Evolutionary conservation across 371 early-diverging fungal species (phyloP).

Genomic region (Syncephalis plumigaleata): DNA sequence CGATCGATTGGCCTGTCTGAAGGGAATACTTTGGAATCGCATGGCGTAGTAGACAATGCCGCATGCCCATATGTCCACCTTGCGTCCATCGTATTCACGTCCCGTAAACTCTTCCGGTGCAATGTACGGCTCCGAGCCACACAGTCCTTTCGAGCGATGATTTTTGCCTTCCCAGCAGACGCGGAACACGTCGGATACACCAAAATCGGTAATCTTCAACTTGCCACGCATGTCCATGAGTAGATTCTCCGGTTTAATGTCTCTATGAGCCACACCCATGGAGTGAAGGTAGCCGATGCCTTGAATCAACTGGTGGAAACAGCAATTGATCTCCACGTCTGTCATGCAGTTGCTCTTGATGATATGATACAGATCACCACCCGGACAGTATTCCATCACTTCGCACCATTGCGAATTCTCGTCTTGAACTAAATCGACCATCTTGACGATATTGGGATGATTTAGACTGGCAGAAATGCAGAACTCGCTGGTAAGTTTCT

Average conservation of each 20-base stretch:
- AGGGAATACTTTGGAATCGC: conserved; percentile 54
- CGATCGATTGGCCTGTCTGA: conserved; percentile 45
- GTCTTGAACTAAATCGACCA: conserved; percentile 81
- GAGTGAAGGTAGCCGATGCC: conserved; percentile 83
- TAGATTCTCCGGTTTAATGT: conserved; percentile 86
- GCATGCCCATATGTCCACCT: conserved; percentile 70
- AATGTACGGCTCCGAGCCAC: conserved; percentile 82
- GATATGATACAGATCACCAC: conserved; percentile 65
- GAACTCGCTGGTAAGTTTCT: conserved; percentile 75
- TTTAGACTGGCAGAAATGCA: conserved; percentile 76
- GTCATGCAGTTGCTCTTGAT: conserved; percentile 58
- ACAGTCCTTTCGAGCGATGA: conserved; percentile 53
- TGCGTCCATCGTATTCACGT: conserved; percentile 62
- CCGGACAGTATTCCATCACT: conserved; percentile 77
- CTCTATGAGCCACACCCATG: conserved; percentile 86
- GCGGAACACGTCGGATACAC: conserved; percentile 84
- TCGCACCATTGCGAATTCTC: conserved; percentile 73
- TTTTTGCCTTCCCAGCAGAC: conserved; percentile 49
- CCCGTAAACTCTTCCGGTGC: conserved; percentile 62
- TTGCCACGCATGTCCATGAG: conserved; percentile 62
- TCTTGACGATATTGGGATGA: conserved; percentile 77
- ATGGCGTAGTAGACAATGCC: conserved; percentile 71
- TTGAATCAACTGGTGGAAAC: conserved; percentile 79
- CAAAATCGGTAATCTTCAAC: conserved; percentile 96
- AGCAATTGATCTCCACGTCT: conserved; percentile 60